These are phyloP conservation scores for Trichophyton benhamiae DNA, from an alignment of 2,329 filamentous ascomycete genomes.

Conservation along the genomic window DNA sequence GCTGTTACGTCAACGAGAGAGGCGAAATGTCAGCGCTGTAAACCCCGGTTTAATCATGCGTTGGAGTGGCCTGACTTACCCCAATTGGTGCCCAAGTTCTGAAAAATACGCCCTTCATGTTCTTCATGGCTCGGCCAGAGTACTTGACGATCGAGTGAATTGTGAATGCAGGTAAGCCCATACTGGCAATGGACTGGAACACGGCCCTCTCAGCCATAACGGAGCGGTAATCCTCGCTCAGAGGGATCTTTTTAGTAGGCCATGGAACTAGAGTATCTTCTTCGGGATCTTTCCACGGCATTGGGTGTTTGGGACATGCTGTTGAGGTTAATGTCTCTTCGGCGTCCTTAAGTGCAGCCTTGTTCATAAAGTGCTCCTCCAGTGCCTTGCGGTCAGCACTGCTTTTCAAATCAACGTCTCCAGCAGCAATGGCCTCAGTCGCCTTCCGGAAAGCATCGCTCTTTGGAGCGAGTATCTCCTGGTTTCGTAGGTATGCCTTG, in stretches of 20 bases:
- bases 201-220: constrained; percentile 85
- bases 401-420: constrained; percentile 7
- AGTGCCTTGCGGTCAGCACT: constrained; percentile 5
- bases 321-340: constrained; percentile 5
- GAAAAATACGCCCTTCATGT: constrained; percentile 60
- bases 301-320: constrained; percentile 13
- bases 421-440: not conserved
- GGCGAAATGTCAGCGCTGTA: not conserved
- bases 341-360: not conserved
- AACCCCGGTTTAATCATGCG: too few relatives aligned
- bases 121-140: constrained; percentile 73
- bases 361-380: constrained; percentile 3
- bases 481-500: constrained; percentile 84
- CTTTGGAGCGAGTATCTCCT: constrained; percentile 58
- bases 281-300: constrained; percentile 20
- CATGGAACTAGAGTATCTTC: constrained; percentile 24
- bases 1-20: constrained; percentile 26
- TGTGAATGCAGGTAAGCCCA: constrained; percentile 87
- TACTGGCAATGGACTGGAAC: constrained; percentile 82
- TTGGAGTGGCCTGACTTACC: constrained; percentile 40
- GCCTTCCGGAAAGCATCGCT: constrained; percentile 37
- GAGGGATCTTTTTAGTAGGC: constrained; percentile 43
- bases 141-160: constrained; percentile 90
- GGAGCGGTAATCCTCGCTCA: constrained; percentile 77
- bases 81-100: constrained; percentile 87